Percentiles rank a stretch among this genome's conserved stretches.
Evolutionary conservation across 768 basidiomycete genomes (phyloP).

Genomic region (Termitomyces sp.): DNA sequence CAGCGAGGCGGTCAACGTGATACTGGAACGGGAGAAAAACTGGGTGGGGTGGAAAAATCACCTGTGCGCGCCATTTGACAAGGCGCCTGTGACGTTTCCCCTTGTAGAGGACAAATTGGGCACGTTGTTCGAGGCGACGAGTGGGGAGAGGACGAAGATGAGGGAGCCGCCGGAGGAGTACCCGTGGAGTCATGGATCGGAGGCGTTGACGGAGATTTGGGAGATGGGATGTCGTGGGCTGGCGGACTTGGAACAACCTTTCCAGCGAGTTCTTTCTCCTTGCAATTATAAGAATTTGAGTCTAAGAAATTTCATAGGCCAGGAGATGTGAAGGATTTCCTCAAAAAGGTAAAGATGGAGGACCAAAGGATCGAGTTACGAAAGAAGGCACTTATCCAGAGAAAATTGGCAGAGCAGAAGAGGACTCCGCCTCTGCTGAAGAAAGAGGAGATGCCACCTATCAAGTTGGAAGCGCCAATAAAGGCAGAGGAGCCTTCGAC

Average conservation of each 20-base stretch:
- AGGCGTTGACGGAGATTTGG: slow-evolving; percentile 78
- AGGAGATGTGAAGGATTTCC: slow-evolving; percentile 72
- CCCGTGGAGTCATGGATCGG: slow-evolving; percentile 64
- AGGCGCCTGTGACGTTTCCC: slow-evolving; percentile 56
- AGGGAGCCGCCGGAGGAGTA: slow-evolving; percentile 57
- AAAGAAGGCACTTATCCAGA: slow-evolving; percentile 33
- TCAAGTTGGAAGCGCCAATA: slow-evolving; percentile 13
- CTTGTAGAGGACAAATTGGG: slow-evolving; percentile 48
- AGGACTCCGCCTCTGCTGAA: slow-evolving; percentile 14
- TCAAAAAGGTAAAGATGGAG: slow-evolving; percentile 66
- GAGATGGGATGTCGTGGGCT: slow-evolving; percentile 72
- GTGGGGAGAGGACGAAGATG: slow-evolving; percentile 46
- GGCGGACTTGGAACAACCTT: slow-evolving; percentile 58
- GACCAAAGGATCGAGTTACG: slow-evolving; percentile 58
- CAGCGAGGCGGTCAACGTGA: slow-evolving; percentile 65
- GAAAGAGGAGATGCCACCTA: slow-evolving; percentile 9
- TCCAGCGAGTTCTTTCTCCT: slow-evolving; percentile 45
- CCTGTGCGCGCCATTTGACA: slow-evolving; percentile 75
- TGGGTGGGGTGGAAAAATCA: slow-evolving; percentile 93
- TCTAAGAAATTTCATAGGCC: slow-evolving; percentile 37
- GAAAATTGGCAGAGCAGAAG: slow-evolving; percentile 20
- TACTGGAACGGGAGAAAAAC: slow-evolving; percentile 81
- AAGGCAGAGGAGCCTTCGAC: slow-evolving; percentile 12
- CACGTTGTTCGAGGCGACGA: slow-evolving; percentile 58
- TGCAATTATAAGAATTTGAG: neutral